A percentile compares a stretch with the other conserved stretches of the same genome.
Conservation (phyloP, 192 early-diverging fungal genomes). For the Polychytrium aggregatum region DNA sequence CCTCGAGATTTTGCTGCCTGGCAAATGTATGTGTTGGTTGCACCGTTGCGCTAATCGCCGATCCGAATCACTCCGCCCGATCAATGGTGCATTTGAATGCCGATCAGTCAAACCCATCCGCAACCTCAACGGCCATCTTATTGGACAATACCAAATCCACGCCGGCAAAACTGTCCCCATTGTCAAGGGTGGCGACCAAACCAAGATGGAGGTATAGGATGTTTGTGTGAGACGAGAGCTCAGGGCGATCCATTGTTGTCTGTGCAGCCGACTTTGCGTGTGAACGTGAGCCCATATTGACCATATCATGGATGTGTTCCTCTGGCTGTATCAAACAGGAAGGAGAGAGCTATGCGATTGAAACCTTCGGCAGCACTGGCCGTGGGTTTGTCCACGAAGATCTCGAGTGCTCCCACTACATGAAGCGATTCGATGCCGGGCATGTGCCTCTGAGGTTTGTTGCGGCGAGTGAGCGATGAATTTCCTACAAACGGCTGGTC, state of each 20-base stretch:
- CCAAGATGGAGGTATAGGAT: conserved; percentile 66
- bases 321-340: conserved; percentile 30
- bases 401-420: conserved; percentile 86
- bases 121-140: conserved; percentile 88
- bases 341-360: conserved; percentile 85
- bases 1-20: too few species aligned
- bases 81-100: too few species aligned
- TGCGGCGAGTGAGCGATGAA: too few species aligned
- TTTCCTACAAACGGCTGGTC: background rate
- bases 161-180: conserved; percentile 89
- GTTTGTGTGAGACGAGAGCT: too few species aligned
- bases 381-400: conserved; percentile 81
- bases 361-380: conserved; percentile 90
- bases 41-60: too few species aligned
- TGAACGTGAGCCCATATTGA: conserved; percentile 1
- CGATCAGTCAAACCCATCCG: conserved; percentile 68
- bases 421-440: conserved; percentile 43
- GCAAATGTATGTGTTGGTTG: too few species aligned
- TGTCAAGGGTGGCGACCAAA: conserved; percentile 66
- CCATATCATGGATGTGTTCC: background rate
- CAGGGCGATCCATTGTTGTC: background rate
- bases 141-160: conserved; percentile 79
- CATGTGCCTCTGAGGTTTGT: conserved; percentile 56
- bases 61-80: too few species aligned
- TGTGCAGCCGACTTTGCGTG: too few species aligned